Base-by-base conservation (phyloP, 768 basidiomycete species). In the Panus rudis region DNA sequence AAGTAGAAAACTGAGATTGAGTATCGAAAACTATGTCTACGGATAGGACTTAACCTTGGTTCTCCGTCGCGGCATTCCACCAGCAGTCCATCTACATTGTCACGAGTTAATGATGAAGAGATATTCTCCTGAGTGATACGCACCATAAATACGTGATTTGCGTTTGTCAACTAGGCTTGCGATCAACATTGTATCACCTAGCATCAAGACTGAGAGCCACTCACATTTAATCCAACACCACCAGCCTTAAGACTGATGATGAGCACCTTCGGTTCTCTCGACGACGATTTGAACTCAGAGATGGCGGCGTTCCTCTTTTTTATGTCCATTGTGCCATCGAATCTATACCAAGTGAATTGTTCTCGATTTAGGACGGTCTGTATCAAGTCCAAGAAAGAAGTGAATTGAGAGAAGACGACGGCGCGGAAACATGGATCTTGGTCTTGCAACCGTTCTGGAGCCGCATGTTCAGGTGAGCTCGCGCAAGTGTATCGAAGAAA, bases 311-410 rank as follows among this genome's bases (percentile, higher is more conserved):
- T 78, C 42, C 90, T 75, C 58, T 84, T 84, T 64, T 84, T 86
- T 49, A 94, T 71, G 52, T 82, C 82, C 88, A 97, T 91, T 0
- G 88, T 79, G 1, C 94, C 94, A 58, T 98, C 94, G 54, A 97
- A 91, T 16, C 94, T 78, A 50, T 79, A 81, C 54, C 78, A 81
- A 32, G 76, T 65, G 48, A 89, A 70, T 1, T 63, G 61, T 54
- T 92, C 87, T 16, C 84, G 78, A 39, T 81, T 71, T 42, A 93
- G 65, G 4, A 73, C 78, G 1, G 66, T 59, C 53, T 89, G 78
- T 43, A 93, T 89, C 13, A 93, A 68, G 54, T 92, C 85, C 43
- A 94, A 64, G 60, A 92, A 94, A 20, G 78, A 79, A 0, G 91
- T 93, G 52, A 92, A 92, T 53, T 93, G 88, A 1, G 88, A 91